Evolutionary conservation across 2,329 filamentous ascomycete genomes (phyloP).

Genomic region (Xylaria polymorpha): DNA sequence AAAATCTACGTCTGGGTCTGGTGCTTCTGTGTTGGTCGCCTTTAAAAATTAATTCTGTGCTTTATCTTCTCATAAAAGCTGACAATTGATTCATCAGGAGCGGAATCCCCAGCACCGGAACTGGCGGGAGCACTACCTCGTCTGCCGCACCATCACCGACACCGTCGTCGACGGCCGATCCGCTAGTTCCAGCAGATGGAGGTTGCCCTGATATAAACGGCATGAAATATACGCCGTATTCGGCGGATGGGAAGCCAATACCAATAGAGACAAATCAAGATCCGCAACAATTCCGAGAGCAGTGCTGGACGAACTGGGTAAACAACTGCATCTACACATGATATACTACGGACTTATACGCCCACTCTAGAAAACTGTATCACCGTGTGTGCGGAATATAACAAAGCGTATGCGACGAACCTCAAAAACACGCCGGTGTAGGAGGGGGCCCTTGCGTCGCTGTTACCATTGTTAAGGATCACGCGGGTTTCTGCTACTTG

Average conservation of each 20-base stretch:
- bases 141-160: constrained; percentile 27
- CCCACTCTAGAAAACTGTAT: constrained; percentile 47
- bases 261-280: constrained; percentile 33
- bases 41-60: background rate
- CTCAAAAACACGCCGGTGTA: constrained; percentile 36
- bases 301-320: constrained; percentile 45
- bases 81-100: background rate
- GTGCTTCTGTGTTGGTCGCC: constrained; percentile 31
- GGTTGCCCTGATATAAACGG: constrained; percentile 43
- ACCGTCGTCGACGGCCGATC: constrained; percentile 26
- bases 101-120: constrained; percentile 7
- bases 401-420: constrained; percentile 42
- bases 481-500: constrained; percentile 46
- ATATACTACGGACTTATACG: constrained; percentile 44
- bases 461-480: constrained; percentile 42
- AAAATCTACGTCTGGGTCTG: constrained; percentile 28
- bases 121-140: constrained; percentile 18
- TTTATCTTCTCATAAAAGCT: background rate
- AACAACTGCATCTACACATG: constrained; percentile 37
- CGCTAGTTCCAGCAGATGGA: constrained; percentile 40
- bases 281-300: constrained; percentile 43
- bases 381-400: constrained; percentile 46
- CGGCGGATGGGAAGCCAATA: constrained; percentile 43
- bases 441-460: constrained; percentile 46
- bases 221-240: constrained; percentile 42